Evolutionary conservation across 495 filamentous ascomycete species (phyloP), one percentile per base, ranked within the genome.

Genomic region (Cladorrhinum samala): DNA sequence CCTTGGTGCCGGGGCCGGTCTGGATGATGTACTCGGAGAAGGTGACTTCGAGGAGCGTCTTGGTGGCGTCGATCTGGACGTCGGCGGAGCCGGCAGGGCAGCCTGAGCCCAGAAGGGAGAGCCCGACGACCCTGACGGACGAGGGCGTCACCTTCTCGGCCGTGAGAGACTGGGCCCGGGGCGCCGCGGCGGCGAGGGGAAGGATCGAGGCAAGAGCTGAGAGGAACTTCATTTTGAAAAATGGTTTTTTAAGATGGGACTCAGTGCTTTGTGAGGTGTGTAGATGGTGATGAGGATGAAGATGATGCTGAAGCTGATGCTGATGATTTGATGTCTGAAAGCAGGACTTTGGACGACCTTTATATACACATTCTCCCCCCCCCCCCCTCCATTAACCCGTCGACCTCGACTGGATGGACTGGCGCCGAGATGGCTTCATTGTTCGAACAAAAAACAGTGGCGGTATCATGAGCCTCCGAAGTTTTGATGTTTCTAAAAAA

Each of bases 61-160:
- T 58, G 56, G 51, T 50, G 25, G 56, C 50, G 33, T 58, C 56
- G 50, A 53, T 54, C 36, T 58, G 50, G 3, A 58, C 56, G 17
- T 58, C 51, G 46, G 56, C 56, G 17, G 38, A 54, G 50, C 56
- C 56, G 21, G 50, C 25, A 3, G 51, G 56, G 46, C 56, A 58
- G 50, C 56, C 56, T 1, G 56, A 58, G 42, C 56, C 56, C 5
- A 58, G 42, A 9, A 77, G 48, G 13, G 66, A 60, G 0, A 59
- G 61, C 21, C 70, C 68, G 4, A 71, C 58, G 6, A 71, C 66
- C 19, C 61, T 60, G 23, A 71, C 70, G 16, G 50, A 50, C 0
- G 56, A 25, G 11, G 45, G 57, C 17, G 14, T 13, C n/a, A 6
- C 42, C 24, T 20, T 46, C 16, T 42, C 47, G 8, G 50, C 54